Evolutionary conservation across 2,329 filamentous ascomycete species (phyloP), one percentile per base, ranked within the genome.

Genomic region (Fusarium sp.): DNA sequence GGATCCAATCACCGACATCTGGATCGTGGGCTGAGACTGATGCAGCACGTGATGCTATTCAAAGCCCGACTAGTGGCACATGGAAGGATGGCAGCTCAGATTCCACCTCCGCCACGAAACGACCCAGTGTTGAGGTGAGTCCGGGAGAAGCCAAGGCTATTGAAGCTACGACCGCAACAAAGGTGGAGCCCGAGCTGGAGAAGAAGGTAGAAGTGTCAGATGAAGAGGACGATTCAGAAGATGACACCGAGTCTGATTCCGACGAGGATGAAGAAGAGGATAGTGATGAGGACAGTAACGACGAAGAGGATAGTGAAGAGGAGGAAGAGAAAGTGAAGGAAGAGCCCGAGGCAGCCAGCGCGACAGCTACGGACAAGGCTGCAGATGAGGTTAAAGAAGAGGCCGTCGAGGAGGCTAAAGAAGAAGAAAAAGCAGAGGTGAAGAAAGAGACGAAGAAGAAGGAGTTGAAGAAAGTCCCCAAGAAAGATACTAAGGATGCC

Each of bases 1-100:
- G 80, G 7, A 78, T 86, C 24, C 84, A 85, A 65, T 85, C 83
- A 2, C 83, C 84, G 2, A 84, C 81, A 10, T 80, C 80, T 12
- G 79, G 81, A 10, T 80, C 82, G n/a, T 85, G 83, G 83, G 79
- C 71, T 32, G 58, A 56, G 59, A 68, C 58, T 54, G 74, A 77
- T 47, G 62, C 69, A 20, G 70, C 75, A 6, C 74, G 75, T 22
- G 75, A 77, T 53, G 75, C 78, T 20, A 70, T 85, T 45, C 84
- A 86, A 75, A 83, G 81, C 66, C 84, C 81, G 18, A 82, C 79
- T 29, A 81, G 76, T 58, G 77, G 80, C 16, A 78, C 77, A 3
- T 86, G 83, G 84, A 83, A 80, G 68, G 76, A 81, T 8, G 78
- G 59, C 12, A 69, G 53, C 10, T 53, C 72, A 59, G 25, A 10